A percentile compares a stretch with the other conserved stretches of the same genome.
phyloP scores from a whole-genome alignment of 1,284 basidiomycete genomes.

The Heterobasidion irregulare region DNA sequence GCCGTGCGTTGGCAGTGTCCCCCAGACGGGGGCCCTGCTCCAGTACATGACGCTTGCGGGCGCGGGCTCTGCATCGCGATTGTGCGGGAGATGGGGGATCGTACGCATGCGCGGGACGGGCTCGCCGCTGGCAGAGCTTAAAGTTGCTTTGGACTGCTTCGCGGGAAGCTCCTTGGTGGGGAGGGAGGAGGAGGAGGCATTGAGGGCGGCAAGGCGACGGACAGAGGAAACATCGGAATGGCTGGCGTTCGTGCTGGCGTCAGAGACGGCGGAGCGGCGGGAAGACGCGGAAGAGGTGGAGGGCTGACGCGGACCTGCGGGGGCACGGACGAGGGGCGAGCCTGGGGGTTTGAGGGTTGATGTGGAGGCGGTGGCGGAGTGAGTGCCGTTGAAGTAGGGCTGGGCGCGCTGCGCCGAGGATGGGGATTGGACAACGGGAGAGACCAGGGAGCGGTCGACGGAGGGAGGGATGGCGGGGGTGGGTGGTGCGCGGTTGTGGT shows the following conservation, averaged over 20 bases:
- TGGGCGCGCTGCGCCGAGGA: background rate
- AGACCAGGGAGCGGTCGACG: background rate
- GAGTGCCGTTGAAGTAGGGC: background rate
- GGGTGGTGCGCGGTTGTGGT: background rate
- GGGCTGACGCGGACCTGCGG: background rate
- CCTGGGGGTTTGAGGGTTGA: background rate
- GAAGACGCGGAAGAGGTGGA: background rate
- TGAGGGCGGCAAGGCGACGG: constrained; percentile 2
- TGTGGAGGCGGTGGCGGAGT: background rate
- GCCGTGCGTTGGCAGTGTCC: constrained; percentile 61
- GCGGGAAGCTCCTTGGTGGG: background rate
- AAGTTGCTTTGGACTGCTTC: background rate
- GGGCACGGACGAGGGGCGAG: background rate
- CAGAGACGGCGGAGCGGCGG: background rate
- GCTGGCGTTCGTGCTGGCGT: background rate
- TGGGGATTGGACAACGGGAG: background rate
- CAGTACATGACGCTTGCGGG: constrained; percentile 75
- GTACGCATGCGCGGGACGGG: constrained; percentile 25
- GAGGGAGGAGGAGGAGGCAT: constrained; percentile 9
- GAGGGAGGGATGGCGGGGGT: background rate
- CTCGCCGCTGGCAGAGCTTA: background rate
- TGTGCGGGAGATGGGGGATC: constrained; percentile 47
- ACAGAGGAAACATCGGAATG: background rate
- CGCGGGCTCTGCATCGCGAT: constrained; percentile 43
- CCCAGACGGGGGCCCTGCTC: constrained; percentile 78